These are phyloP conservation scores for Colletotrichum somersetense DNA, from an alignment of 2,329 filamentous ascomycete species.

Conservation along the genomic window DNA sequence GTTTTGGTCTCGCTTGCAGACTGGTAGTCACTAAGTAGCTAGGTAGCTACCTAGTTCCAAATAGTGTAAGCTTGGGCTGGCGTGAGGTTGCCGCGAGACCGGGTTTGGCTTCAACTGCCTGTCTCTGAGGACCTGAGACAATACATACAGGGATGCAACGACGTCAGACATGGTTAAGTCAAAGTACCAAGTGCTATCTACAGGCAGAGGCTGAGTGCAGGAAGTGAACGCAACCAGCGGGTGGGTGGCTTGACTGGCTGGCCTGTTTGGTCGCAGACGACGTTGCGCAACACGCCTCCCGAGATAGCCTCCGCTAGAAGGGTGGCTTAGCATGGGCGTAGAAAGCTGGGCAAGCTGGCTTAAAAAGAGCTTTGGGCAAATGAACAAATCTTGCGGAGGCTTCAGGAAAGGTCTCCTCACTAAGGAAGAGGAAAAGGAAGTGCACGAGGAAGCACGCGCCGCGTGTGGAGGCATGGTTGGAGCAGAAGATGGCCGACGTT, in stretches of 20 bases:
- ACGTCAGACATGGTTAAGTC: conserved; percentile 3
- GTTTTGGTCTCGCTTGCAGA: background rate
- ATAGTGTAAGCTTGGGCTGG: conserved; percentile 11
- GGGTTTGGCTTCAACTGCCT: background rate
- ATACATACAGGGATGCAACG: background rate
- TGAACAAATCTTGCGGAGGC: background rate
- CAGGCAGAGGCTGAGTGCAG: background rate
- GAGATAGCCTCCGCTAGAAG: conserved; percentile 9
- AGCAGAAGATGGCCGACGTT: background rate
- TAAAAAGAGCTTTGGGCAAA: background rate
- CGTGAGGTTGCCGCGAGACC: background rate
- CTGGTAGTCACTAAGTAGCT: background rate
- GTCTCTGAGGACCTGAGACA: background rate
- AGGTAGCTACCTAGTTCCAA: background rate
- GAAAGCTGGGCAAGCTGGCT: background rate
- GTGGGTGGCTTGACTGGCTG: conserved; percentile 20
- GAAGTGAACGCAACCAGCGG: background rate
- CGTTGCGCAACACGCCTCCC: conserved; percentile 33
- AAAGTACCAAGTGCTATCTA: background rate
- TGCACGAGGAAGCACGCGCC: background rate
- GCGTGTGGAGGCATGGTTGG: background rate
- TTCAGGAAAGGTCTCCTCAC: conserved; percentile 4
- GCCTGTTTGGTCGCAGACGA: conserved; percentile 11
- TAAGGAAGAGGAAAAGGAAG: background rate
- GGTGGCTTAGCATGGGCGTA: conserved; percentile 24